Evolutionary conservation across 768 basidiomycete genomes (phyloP).

Genomic region (Austroboletus eburneus): DNA sequence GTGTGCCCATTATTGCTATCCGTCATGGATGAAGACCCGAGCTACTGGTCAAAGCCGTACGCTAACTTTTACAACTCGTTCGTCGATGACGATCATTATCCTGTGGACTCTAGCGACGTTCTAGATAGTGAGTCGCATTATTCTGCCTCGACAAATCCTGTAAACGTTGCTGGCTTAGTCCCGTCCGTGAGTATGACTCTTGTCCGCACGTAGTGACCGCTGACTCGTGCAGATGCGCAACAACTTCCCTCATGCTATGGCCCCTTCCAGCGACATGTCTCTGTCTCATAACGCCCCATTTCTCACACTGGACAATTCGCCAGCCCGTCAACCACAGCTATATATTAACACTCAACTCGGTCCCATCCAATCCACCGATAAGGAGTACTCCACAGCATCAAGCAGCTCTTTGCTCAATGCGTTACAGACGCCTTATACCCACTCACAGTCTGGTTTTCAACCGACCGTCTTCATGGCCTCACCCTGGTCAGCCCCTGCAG

Average conservation of each 20-base stretch:
- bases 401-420: constrained; percentile 2
- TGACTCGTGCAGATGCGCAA: constrained; percentile 8
- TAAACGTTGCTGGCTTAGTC: background rate
- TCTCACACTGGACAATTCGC: background rate
- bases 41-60: constrained; percentile 7
- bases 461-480: constrained; percentile 7
- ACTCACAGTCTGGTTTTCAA: background rate
- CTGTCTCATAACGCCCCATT: background rate
- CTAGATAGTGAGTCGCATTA: background rate
- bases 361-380: constrained; percentile 3
- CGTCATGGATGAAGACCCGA: constrained; percentile 14
- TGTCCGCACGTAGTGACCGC: background rate
- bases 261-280: background rate
- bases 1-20: background rate
- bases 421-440: constrained; percentile 11
- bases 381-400: constrained; percentile 16
- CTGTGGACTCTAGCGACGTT: background rate
- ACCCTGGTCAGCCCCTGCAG: constrained; percentile 10
- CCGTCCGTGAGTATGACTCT: constrained; percentile 12
- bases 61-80: background rate
- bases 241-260: background rate
- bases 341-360: constrained; percentile 18
- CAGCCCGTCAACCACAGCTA: constrained; percentile 11
- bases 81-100: background rate
- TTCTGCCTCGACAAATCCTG: background rate